Conservation (phyloP, 371 early-diverging fungal genomes). For the Syncephalastrum sp. region DNA sequence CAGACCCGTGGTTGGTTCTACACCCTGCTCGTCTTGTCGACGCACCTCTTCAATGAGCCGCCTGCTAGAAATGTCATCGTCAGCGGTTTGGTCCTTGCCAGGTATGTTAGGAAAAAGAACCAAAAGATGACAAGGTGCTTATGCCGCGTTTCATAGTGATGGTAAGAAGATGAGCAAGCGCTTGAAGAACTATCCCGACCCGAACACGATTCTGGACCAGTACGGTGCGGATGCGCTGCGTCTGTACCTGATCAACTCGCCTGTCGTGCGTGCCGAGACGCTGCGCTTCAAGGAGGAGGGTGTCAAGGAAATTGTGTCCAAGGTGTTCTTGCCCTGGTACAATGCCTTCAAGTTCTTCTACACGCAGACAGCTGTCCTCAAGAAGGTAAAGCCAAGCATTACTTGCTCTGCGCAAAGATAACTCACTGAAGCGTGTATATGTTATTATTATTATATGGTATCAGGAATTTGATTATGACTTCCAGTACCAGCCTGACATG, state of each 20-base stretch:
- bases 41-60: constrained; percentile 98
- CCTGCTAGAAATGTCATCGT: constrained; percentile 99
- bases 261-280: constrained; percentile 99
- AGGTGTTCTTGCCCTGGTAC: constrained; percentile 99
- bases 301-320: constrained; percentile 95
- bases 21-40: constrained; percentile 98
- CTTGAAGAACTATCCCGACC: constrained; percentile 99
- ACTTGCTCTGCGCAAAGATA: constrained; percentile 4
- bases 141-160: constrained; percentile 57
- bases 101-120: constrained; percentile 35
- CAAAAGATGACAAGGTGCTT: not conserved
- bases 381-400: constrained; percentile 55
- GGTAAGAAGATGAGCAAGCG: constrained; percentile 99
- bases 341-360: constrained; percentile 98
- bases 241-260: constrained; percentile 98
- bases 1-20: constrained; percentile 99
- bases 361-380: constrained; percentile 84
- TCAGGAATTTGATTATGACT: constrained; percentile 75
- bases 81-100: constrained; percentile 98
- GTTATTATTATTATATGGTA: not conserved
- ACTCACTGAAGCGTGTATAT: constrained; percentile 2
- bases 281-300: constrained; percentile 98
- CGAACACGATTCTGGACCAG: constrained; percentile 80
- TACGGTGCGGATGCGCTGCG: constrained; percentile 99
- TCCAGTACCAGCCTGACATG: constrained; percentile 69